A percentile compares a stretch with the other conserved stretches of the same genome.
Evolutionary conservation across 1,284 basidiomycete genomes (phyloP).

Genomic region (Moniliella sp.): DNA sequence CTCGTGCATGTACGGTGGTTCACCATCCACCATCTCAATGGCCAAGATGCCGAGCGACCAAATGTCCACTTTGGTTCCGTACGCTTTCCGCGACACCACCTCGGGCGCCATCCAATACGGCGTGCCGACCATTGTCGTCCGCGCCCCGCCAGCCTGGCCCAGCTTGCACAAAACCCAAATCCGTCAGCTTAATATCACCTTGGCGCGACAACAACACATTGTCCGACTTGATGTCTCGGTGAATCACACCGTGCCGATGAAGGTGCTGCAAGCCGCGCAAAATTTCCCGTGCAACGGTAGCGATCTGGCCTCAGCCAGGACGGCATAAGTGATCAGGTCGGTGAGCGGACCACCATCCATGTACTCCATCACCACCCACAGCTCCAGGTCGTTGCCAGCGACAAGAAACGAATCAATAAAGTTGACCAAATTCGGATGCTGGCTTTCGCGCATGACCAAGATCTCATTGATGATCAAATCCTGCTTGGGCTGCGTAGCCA

Average conservation of each 20-base stretch:
- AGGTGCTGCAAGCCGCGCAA: constrained; percentile 79
- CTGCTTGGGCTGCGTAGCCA: constrained; percentile 97
- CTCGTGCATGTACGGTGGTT: constrained; percentile 94
- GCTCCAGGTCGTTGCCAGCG: constrained; percentile 87
- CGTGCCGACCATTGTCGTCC: constrained; percentile 96
- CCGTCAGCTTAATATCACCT: constrained; percentile 79
- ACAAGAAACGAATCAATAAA: constrained; percentile 94
- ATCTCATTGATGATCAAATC: constrained; percentile 99
- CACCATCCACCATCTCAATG: constrained; percentile 98
- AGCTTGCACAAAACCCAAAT: constrained; percentile 87
- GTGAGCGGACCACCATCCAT: constrained; percentile 82
- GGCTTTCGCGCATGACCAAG: constrained; percentile 83
- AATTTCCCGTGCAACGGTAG: constrained; percentile 85
- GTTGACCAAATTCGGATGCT: constrained; percentile 94
- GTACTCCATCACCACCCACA: constrained; percentile 99
- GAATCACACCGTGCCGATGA: constrained; percentile 82
- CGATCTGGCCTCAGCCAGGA: constrained; percentile 87
- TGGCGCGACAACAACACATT: constrained; percentile 82
- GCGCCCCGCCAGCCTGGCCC: constrained; percentile 77
- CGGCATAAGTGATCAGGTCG: constrained; percentile 83
- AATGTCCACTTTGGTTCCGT: constrained; percentile 93
- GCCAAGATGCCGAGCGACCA: constrained; percentile 98
- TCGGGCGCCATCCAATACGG: constrained; percentile 99
- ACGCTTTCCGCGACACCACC: constrained; percentile 91
- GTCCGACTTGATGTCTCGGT: constrained; percentile 87